These are phyloP conservation scores for Eucalyptus marginata DNA, from an alignment of 345 rosid species.

Conservation along the genomic window DNA sequence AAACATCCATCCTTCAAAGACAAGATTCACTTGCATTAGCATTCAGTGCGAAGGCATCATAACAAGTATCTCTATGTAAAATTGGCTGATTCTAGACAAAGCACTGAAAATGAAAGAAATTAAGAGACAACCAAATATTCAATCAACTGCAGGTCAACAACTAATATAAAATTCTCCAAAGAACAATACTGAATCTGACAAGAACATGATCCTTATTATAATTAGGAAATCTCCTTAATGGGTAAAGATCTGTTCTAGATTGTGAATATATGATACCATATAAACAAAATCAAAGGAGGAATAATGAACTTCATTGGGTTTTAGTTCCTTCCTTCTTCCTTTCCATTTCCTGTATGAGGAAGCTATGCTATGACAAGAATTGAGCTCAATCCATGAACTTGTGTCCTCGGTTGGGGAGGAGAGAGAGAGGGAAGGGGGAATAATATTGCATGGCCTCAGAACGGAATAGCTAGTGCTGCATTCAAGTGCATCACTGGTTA, in stretches of 20 bases:
- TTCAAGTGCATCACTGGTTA: background rate
- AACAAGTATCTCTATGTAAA: background rate
- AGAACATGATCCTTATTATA: background rate
- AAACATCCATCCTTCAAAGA: constrained; percentile 67
- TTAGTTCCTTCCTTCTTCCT: background rate
- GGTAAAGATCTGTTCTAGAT: background rate
- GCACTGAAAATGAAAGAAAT: background rate
- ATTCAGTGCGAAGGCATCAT: background rate
- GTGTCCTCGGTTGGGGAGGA: background rate
- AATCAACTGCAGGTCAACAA: background rate
- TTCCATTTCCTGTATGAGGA: background rate
- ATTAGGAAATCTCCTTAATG: background rate
- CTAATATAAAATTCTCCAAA: background rate
- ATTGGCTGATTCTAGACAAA: background rate
- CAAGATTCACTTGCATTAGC: constrained; percentile 3
- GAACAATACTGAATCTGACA: background rate
- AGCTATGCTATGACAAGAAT: background rate
- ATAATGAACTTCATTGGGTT: background rate
- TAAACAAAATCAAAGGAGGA: background rate
- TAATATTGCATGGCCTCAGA: background rate
- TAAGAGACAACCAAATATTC: background rate
- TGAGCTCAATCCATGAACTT: background rate
- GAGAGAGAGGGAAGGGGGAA: background rate
- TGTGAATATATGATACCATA: background rate
- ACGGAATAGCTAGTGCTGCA: background rate